Conservation (phyloP, 2,329 filamentous ascomycete species). For the Paramyrothecium roridum region DNA sequence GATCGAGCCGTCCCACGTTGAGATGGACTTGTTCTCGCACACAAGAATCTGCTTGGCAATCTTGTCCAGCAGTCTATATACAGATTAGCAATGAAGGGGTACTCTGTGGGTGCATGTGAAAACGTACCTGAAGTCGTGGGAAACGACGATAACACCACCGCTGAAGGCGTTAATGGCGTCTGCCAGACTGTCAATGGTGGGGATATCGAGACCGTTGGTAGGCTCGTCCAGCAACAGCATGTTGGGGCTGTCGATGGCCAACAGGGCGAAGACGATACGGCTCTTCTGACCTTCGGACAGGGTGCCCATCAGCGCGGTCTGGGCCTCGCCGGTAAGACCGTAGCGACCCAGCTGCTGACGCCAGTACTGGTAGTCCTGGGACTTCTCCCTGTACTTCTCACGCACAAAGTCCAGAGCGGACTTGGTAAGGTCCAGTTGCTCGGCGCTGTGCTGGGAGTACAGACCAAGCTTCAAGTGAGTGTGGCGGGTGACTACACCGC, state of each 20-base stretch:
- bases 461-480: slow-evolving; percentile 98
- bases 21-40: slow-evolving; percentile 96
- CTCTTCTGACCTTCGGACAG: slow-evolving; percentile 97
- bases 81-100: slow-evolving; percentile 11
- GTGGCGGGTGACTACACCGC: slow-evolving; percentile 81
- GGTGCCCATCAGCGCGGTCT: slow-evolving; percentile 97
- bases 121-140: slow-evolving; percentile 94
- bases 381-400: slow-evolving; percentile 86
- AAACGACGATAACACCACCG: slow-evolving; percentile 96
- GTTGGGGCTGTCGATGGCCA: slow-evolving; percentile 94
- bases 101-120: neutral
- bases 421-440: slow-evolving; percentile 98
- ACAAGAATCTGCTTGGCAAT: slow-evolving; percentile 99
- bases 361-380: slow-evolving; percentile 99
- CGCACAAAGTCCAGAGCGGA: slow-evolving; percentile 96
- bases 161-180: slow-evolving; percentile 96
- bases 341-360: slow-evolving; percentile 94
- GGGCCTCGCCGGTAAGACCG: slow-evolving; percentile 86
- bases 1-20: slow-evolving; percentile 83
- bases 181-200: slow-evolving; percentile 94
- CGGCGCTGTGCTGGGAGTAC: slow-evolving; percentile 97
- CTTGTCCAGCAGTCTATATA: slow-evolving; percentile 84
- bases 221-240: slow-evolving; percentile 98
- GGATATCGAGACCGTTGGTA: slow-evolving; percentile 98
- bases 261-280: slow-evolving; percentile 93